These are phyloP conservation scores for Phlyctochytrium arcticum DNA, from an alignment of 192 early-diverging fungal species.

Conservation along the genomic window DNA sequence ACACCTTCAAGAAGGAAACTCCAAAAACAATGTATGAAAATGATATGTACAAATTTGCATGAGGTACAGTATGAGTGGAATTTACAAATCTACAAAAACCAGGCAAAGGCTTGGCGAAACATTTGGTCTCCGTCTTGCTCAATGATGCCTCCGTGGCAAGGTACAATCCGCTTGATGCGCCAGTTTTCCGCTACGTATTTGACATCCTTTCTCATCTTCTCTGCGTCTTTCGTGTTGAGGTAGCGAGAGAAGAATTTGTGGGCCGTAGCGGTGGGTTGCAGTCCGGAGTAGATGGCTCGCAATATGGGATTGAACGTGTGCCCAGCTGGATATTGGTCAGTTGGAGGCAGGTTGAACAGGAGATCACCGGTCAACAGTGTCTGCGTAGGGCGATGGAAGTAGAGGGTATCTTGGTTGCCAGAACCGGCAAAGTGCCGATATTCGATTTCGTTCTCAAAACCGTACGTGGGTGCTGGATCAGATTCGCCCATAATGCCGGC, in stretches of 20 bases:
- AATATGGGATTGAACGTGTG: background rate
- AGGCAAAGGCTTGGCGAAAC: constrained; percentile 6
- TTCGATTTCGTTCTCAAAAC: constrained; percentile 16
- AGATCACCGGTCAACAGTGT: constrained; percentile 13
- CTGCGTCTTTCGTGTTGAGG: background rate
- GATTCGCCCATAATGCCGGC: constrained; percentile 1
- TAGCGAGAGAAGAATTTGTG: constrained; percentile 11
- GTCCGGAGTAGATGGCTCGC: background rate
- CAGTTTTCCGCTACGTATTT: constrained; percentile 10
- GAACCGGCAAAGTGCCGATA: constrained; percentile 4
- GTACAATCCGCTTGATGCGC: constrained; percentile 6
- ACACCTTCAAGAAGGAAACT: too few relatives aligned
- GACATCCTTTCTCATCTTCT: constrained; percentile 4
- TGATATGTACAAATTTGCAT: too few relatives aligned
- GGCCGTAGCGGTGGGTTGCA: background rate
- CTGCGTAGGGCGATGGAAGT: constrained; percentile 4
- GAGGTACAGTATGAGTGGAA: too few relatives aligned
- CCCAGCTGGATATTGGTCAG: constrained; percentile 7
- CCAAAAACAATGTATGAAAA: too few relatives aligned
- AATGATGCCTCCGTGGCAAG: constrained; percentile 8
- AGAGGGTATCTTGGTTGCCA: constrained; percentile 15
- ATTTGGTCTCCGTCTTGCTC: constrained; percentile 5
- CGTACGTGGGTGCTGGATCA: background rate
- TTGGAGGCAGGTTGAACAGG: constrained; percentile 18
- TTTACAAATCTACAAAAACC: constrained; percentile 2